phyloP scores from a whole-genome alignment of 352 stramenopile genomes.

The Globisporangium parvum region DNA sequence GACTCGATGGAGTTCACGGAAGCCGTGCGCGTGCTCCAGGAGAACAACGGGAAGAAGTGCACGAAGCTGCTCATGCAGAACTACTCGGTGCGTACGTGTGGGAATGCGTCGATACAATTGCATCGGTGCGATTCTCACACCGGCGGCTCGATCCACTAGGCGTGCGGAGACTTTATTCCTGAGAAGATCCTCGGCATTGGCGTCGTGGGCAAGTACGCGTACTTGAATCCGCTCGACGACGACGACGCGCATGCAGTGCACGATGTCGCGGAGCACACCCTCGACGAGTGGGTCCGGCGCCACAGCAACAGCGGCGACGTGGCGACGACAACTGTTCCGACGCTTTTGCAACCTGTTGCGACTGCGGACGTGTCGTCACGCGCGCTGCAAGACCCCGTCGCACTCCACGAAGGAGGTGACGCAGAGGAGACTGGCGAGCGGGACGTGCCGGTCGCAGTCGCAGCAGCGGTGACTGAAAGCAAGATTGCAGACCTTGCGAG shows the following conservation, averaged over 20 bases:
- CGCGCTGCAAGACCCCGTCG: not conserved
- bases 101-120: not conserved
- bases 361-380: not conserved
- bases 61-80: conserved; percentile 87
- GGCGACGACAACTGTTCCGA: conserved; percentile 17
- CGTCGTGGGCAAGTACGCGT: conserved; percentile 78
- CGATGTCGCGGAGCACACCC: conserved; percentile 33
- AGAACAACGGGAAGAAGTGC: conserved; percentile 84
- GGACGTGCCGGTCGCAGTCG: conserved; percentile 3
- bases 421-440: not conserved
- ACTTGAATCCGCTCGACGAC: conserved; percentile 52
- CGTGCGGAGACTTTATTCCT: conserved; percentile 80
- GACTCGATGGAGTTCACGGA: conserved; percentile 78
- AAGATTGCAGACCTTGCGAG: conserved; percentile 5
- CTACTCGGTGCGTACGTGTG: conserved; percentile 40
- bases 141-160: conserved; percentile 16
- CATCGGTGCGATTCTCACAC: not conserved
- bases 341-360: conserved; percentile 6
- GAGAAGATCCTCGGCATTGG: conserved; percentile 82
- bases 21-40: conserved; percentile 71
- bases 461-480: conserved; percentile 12
- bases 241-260: conserved; percentile 30
- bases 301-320: conserved; percentile 23
- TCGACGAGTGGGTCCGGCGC: conserved; percentile 50
- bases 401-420: not conserved